Base-by-base conservation (phyloP, 257 asterid genomes). In the Datura wrightii region DNA sequence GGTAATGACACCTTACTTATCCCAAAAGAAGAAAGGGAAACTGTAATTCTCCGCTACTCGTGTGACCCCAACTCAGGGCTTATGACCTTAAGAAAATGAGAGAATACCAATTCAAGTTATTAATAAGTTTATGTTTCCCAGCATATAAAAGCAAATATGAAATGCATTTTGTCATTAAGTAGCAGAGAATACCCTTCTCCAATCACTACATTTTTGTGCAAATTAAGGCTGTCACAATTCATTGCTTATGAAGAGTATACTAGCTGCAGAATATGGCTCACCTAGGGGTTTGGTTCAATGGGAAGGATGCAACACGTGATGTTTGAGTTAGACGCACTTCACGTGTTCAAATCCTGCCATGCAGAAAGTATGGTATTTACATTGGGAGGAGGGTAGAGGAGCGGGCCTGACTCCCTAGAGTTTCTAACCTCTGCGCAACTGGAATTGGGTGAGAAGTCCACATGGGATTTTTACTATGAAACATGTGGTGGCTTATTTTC, bases 191-290 rank as follows among this genome's bases (percentile, higher is more conserved):
- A 19, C 80, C 80, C 80, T 72, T 72, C 80, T 74, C 19, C 0
- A 5, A 31, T 48, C 59, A 5, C 42, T 74, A 46, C 31, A 3
- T 2, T 46, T 74, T 48, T 2, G 59, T 72, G 11, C 80, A n/a
- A 72, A 72, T 15, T 66, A 66, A 6, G 76, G 48, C 76, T 66
- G 66, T 31, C 3, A 14, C 3, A 15, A 37, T 65, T 34, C 79
- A 44, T 46, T 48, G 60, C 59, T 74, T 74, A 48, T 74, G 81
- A 48, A 48, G 55, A 48, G 59, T 48, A 48, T 74, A 74, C 42
- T 74, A 74, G 80, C 56, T n/a, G 59, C 59, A 66, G 48, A 66
- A 66, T 66, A 66, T 36, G 48, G 48, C 36, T 36, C 2, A 66
- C 74, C 18, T 18, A 66, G 19, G 10, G 10, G 6, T 65, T 65